Evolutionary conservation across 345 rosid species (phyloP), one percentile per base, ranked within the genome.

Genomic region (Corchorus capsularis): DNA sequence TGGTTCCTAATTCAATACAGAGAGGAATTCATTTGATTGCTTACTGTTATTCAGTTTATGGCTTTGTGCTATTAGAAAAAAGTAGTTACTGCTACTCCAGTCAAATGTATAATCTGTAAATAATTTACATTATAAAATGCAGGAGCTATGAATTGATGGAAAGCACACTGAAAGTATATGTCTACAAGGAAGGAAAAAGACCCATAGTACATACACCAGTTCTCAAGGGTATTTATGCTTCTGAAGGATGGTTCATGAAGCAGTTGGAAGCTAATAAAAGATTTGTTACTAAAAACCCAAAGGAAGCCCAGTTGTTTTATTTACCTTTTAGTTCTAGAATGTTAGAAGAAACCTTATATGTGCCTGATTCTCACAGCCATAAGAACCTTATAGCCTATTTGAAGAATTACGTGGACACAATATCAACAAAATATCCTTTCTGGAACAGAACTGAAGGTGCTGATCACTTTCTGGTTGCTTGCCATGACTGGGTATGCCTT

Each of bases 171-270:
- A 93, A 88, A 83, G 93, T 95, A 17, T 93, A 95, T 61, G 71
- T 95, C 54, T 95, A 95, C 84, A 86, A 67, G 84, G 99, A 95
- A 86, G 99, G 99, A 71, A 85, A 84, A 82, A 87, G 76, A 79
- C 98, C 99, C 0, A 80, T 95, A 69, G 37, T 95, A 35, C 99
- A 95, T 79, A 81, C 63, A 72, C 92, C 98, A 4, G 79, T 84
- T 37, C 92, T 93, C 35, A 70, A 87, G 82, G 99, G 99, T 56
- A 93, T 95, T 87, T 95, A 95, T 78, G 97, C 99, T 72, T 95
- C 98, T 12, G 99, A 95, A 75, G 98, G 99, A 80, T 95, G 99
- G 99, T 95, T 95, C 80, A 93, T 95, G 99, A 95, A 86, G 87
- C 89, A 78, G 68, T 80, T 95, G 75, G 88, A 90, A 79, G 77